phyloP scores from a whole-genome alignment of 2,329 filamentous ascomycete genomes.

The Pseudogymnoascus destructans region DNA sequence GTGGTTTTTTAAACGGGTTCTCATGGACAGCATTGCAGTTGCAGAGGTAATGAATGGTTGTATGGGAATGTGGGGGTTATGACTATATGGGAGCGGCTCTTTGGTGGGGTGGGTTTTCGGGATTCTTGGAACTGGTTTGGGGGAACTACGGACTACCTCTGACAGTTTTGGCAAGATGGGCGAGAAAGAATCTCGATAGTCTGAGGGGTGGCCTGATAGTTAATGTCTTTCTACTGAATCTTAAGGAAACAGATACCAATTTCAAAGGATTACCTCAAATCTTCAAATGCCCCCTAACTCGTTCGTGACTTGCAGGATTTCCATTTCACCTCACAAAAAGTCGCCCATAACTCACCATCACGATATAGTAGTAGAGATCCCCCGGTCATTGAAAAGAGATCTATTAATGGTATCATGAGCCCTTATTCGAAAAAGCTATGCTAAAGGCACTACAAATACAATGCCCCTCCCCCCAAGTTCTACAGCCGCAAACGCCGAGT shows the following conservation, averaged over 20 bases:
- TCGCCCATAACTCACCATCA: not conserved
- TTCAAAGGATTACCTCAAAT: not conserved
- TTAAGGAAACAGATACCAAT: not conserved
- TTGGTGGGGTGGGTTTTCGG: not conserved
- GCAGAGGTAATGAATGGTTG: not conserved
- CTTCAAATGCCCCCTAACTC: not conserved
- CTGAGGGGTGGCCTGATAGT: not conserved
- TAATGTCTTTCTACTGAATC: slow-evolving; percentile 2
- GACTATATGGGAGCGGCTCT: not conserved
- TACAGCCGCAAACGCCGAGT: slow-evolving; percentile 4
- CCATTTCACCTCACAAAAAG: no score
- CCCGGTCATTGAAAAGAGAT: not conserved
- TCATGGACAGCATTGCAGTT: not conserved
- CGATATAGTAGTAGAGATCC: no score
- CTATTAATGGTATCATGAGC: slow-evolving; percentile 7
- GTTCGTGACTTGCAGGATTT: no score
- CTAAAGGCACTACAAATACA: slow-evolving; percentile 3
- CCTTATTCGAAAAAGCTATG: not conserved
- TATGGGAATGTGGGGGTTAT: not conserved
- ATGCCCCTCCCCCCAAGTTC: not conserved
- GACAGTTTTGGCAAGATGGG: not conserved
- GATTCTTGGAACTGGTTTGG: not conserved
- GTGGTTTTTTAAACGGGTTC: not conserved
- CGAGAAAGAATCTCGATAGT: not conserved
- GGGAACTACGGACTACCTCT: not conserved